phyloP scores from a whole-genome alignment of 73 alveolate species.

The Tetrahymena elliotti region DNA sequence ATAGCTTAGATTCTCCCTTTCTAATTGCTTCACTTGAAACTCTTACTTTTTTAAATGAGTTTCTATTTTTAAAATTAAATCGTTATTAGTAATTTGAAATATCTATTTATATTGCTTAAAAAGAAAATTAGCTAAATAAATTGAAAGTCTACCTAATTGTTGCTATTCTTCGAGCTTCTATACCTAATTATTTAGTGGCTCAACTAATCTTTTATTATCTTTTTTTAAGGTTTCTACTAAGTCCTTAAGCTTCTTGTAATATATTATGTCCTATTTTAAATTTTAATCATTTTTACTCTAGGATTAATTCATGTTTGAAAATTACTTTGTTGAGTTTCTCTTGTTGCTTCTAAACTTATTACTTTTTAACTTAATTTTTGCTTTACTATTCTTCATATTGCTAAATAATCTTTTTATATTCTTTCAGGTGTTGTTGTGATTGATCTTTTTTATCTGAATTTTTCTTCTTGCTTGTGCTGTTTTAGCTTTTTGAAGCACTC shows the following conservation, averaged over 20 bases:
- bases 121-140: not conserved
- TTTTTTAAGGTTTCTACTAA: not conserved
- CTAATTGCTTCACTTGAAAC: not conserved
- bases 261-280: not conserved
- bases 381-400: not conserved
- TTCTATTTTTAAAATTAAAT: not conserved
- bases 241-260: not conserved
- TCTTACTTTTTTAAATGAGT: not conserved
- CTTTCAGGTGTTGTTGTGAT: not conserved
- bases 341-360: not conserved
- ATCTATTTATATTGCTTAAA: too few species aligned
- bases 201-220: not conserved
- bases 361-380: not conserved
- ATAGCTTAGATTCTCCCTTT: not conserved
- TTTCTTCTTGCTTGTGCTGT: not conserved
- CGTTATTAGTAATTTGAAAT: not conserved
- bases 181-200: not conserved
- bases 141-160: not conserved
- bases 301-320: not conserved
- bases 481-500: not conserved
- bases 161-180: not conserved
- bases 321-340: not conserved
- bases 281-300: not conserved
- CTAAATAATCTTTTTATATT: not conserved
- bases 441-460: not conserved